These are phyloP conservation scores for Dactylonectria estremocensis DNA, from an alignment of 2,329 filamentous ascomycete species.

Conservation along the genomic window DNA sequence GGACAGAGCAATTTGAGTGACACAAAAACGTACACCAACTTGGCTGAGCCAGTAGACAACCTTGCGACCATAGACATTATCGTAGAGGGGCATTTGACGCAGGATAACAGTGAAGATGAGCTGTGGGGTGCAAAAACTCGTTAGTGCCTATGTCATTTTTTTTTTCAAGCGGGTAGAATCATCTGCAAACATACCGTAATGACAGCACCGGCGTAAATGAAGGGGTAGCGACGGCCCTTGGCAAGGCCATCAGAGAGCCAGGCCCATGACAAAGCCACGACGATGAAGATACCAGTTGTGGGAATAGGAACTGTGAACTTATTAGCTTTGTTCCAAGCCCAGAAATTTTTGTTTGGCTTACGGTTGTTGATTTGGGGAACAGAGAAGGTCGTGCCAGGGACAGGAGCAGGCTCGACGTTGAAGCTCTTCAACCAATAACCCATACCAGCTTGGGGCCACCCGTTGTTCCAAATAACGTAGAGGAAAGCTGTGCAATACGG, in stretches of 20 bases:
- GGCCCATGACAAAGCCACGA: slow-evolving; percentile 35
- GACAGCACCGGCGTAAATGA: slow-evolving; percentile 37
- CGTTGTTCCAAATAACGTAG: slow-evolving; percentile 41
- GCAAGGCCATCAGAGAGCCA: slow-evolving; percentile 41
- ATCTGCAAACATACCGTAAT: slow-evolving; percentile 25
- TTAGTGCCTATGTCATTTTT: neutral
- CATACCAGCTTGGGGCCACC: slow-evolving; percentile 34
- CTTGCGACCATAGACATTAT: slow-evolving; percentile 27
- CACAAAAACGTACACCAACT: slow-evolving; percentile 36
- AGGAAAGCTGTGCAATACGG: slow-evolving; percentile 17
- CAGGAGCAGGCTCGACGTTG: slow-evolving; percentile 32
- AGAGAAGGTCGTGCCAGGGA: slow-evolving; percentile 33
- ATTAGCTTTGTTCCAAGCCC: neutral
- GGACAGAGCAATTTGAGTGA: accelerated
- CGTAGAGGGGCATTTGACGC: slow-evolving; percentile 38
- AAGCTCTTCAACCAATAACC: slow-evolving; percentile 42
- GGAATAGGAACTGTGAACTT: slow-evolving; percentile 31
- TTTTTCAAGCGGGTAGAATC: accelerated
- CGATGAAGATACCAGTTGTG: slow-evolving; percentile 37
- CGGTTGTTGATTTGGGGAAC: slow-evolving; percentile 34
- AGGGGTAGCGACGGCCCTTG: slow-evolving; percentile 35
- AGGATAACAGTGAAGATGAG: slow-evolving; percentile 32
- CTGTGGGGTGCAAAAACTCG: slow-evolving; percentile 1
- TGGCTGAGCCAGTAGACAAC: slow-evolving; percentile 42
- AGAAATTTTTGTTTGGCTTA: neutral